These are phyloP conservation scores for Lepidopterella palustris DNA, from an alignment of 495 filamentous ascomycete genomes.

Conservation along the genomic window DNA sequence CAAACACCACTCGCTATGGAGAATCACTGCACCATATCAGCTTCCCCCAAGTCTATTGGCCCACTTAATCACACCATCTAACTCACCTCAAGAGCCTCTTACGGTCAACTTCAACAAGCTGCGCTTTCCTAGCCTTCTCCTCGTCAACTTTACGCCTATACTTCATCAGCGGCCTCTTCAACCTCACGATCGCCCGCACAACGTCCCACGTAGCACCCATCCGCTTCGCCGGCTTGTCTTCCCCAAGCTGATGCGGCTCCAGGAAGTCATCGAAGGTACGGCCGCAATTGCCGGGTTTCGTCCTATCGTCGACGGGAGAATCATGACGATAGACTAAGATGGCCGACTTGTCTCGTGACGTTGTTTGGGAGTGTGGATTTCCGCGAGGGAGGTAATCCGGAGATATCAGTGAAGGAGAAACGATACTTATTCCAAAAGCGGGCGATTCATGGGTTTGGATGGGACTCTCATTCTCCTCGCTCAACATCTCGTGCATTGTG, in stretches of 20 bases:
- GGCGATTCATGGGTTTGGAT: background rate
- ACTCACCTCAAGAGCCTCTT: no score
- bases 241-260: background rate
- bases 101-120: no score
- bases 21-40: no score
- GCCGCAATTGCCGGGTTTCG: background rate
- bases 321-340: no score
- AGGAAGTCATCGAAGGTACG: slow-evolving; percentile 6
- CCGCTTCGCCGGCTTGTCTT: slow-evolving; percentile 2
- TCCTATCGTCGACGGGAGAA: background rate
- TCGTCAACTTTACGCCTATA: no score
- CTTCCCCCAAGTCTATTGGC: no score
- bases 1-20: no score
- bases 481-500: background rate
- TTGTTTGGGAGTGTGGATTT: background rate
- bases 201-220: slow-evolving; percentile 6
- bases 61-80: no score
- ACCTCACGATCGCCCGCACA: background rate
- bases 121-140: no score
- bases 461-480: background rate
- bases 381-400: background rate
- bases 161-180: background rate
- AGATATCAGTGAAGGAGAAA: background rate
- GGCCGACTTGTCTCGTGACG: background rate
- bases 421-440: background rate